phyloP scores from a whole-genome alignment of 306 rosid species.

The Comarum palustre region DNA sequence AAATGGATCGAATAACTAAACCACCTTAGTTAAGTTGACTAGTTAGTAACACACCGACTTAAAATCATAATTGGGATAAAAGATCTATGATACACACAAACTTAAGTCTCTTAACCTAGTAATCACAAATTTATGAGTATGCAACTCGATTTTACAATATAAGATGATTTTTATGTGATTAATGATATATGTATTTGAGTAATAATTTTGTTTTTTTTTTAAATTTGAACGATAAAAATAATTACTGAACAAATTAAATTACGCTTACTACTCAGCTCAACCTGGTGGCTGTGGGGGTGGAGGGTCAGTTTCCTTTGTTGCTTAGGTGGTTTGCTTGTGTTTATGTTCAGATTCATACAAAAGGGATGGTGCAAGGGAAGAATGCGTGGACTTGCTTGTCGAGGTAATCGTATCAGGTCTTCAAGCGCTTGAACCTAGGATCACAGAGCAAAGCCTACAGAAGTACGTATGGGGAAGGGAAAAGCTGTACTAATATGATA shows the following conservation, averaged over 20 bases:
- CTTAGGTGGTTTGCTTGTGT: slow-evolving; percentile 84
- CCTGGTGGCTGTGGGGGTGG: slow-evolving; percentile 89
- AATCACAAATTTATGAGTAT: no score
- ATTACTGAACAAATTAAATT: slow-evolving; percentile 11
- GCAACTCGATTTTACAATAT: no score
- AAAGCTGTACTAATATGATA: no score
- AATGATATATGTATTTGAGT: no score
- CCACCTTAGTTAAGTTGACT: accelerated
- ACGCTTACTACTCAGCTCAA: slow-evolving; percentile 96
- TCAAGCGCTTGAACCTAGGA: slow-evolving; percentile 4
- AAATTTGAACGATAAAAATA: no score
- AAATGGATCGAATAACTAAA: no score
- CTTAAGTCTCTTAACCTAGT: no score
- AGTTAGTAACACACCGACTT: no score
- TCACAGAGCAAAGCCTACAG: slow-evolving; percentile 11
- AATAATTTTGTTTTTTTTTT: no score
- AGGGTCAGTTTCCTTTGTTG: slow-evolving; percentile 48
- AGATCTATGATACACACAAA: no score
- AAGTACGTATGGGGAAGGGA: slow-evolving; percentile 12
- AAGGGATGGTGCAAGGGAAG: slow-evolving; percentile 4
- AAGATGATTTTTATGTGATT: no score
- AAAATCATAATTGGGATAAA: accelerated
- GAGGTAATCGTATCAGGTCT: slow-evolving; percentile 11
- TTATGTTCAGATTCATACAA: slow-evolving; percentile 22
- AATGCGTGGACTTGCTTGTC: slow-evolving; percentile 2